phyloP scores from a whole-genome alignment of 2,329 filamentous ascomycete genomes.

The Akanthomyces dipterigenus region DNA sequence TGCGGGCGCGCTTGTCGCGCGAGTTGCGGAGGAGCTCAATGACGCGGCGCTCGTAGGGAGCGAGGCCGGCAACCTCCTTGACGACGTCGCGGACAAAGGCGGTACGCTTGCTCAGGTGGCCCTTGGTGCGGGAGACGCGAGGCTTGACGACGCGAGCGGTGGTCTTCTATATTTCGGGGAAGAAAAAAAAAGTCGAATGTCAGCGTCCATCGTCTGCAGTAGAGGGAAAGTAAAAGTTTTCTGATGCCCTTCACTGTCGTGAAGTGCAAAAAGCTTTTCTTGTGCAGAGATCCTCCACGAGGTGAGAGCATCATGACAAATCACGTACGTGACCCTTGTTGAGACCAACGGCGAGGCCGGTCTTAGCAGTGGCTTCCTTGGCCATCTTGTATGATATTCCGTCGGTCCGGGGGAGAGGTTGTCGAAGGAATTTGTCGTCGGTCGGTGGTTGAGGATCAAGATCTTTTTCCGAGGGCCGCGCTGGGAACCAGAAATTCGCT shows the following conservation, averaged over 20 bases:
- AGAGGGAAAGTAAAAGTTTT: slow-evolving; percentile 8
- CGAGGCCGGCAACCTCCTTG: slow-evolving; percentile 94
- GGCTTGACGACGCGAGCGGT: slow-evolving; percentile 71
- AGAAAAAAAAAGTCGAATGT: slow-evolving; percentile 37
- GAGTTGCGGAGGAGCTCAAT: slow-evolving; percentile 98
- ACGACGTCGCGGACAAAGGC: slow-evolving; percentile 95
- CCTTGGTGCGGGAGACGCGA: slow-evolving; percentile 81
- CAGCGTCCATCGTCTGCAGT: slow-evolving; percentile 58
- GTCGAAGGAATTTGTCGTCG: slow-evolving; percentile 20
- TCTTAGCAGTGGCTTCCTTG: slow-evolving; percentile 50
- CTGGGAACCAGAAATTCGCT: slow-evolving; percentile 5
- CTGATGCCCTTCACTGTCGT: slow-evolving; percentile 20
- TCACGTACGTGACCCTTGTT: slow-evolving; percentile 59
- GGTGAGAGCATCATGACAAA: slow-evolving; percentile 52
- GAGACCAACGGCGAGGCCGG: slow-evolving; percentile 54
- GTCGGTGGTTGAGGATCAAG: slow-evolving; percentile 25
- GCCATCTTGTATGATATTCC: slow-evolving; percentile 41
- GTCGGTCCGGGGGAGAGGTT: slow-evolving; percentile 19
- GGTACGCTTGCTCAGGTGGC: slow-evolving; percentile 93
- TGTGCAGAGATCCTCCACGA: slow-evolving; percentile 65
- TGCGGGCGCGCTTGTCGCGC: slow-evolving; percentile 98
- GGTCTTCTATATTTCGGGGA: slow-evolving; percentile 61
- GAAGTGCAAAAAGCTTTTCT: slow-evolving; percentile 16
- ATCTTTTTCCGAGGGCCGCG: neutral
- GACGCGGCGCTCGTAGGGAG: slow-evolving; percentile 95